These are phyloP conservation scores for Climacium dendroides DNA, from an alignment of 225 moss, liverwort and hornwort species.

Conservation along the genomic window DNA sequence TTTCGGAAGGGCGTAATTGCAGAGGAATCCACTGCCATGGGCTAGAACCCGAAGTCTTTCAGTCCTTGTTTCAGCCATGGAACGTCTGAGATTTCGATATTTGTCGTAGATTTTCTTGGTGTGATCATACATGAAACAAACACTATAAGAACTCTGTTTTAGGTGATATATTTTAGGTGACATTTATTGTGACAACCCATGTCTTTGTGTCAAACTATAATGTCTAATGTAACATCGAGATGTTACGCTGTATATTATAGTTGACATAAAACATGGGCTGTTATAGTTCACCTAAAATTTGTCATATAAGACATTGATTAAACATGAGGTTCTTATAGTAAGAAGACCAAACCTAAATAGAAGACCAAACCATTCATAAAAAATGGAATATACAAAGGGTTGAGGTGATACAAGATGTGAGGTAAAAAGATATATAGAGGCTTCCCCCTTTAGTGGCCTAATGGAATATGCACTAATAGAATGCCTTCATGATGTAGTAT, in stretches of 20 bases:
- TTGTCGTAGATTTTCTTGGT: background rate
- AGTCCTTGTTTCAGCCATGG: accelerated
- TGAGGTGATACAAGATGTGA: background rate
- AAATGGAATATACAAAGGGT: background rate
- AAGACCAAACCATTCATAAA: background rate
- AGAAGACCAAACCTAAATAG: too few relatives aligned
- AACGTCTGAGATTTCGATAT: accelerated
- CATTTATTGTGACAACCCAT: too few relatives aligned
- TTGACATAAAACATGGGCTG: too few relatives aligned
- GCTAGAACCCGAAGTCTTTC: background rate
- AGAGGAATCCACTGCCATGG: background rate
- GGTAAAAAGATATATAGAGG: background rate
- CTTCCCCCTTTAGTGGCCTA: background rate
- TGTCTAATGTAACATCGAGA: too few relatives aligned
- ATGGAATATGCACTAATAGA: background rate
- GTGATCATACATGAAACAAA: too few relatives aligned
- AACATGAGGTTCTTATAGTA: too few relatives aligned
- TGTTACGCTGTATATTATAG: too few relatives aligned
- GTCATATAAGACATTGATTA: too few relatives aligned
- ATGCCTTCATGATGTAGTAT: background rate
- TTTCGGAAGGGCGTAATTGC: accelerated
- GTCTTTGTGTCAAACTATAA: too few relatives aligned
- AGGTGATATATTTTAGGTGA: too few relatives aligned
- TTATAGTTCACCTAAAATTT: too few relatives aligned
- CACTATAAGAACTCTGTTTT: too few relatives aligned